Conservation (phyloP, 495 filamentous ascomycete species). For the Talaromyces thailandensis region DNA sequence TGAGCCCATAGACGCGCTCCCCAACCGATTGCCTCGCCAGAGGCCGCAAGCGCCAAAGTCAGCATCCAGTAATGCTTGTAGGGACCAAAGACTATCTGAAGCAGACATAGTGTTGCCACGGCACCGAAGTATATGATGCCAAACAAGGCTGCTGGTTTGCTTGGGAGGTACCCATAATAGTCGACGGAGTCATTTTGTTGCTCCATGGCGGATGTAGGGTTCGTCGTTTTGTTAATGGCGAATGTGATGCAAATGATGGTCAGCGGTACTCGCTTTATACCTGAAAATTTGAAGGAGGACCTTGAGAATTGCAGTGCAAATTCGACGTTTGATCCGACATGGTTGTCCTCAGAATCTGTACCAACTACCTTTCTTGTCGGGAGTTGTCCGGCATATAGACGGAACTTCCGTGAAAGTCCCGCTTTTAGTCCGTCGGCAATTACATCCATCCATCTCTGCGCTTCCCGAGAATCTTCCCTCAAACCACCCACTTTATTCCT, state of each 20-base stretch:
- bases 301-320: background rate
- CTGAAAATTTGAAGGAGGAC: background rate
- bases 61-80: background rate
- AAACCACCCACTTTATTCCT: too few species aligned
- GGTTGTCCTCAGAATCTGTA: too few species aligned
- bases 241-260: background rate
- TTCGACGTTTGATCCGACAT: background rate
- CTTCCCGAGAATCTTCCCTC: background rate
- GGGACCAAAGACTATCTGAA: background rate
- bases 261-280: background rate
- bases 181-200: background rate
- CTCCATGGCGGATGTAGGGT: background rate
- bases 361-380: too few species aligned
- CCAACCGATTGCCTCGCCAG: background rate
- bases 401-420: background rate
- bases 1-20: background rate
- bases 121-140: background rate
- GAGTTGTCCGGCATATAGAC: background rate
- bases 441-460: background rate
- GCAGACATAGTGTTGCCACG: constrained; percentile 13
- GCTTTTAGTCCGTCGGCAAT: background rate
- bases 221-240: background rate
- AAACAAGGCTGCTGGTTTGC: background rate
- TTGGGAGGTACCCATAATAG: background rate
- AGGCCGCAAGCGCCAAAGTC: background rate